A percentile compares a stretch with the other conserved stretches of the same genome.
These are phyloP conservation scores for Ilex asprella DNA, from an alignment of 257 asterid species.

Conservation along the genomic window DNA sequence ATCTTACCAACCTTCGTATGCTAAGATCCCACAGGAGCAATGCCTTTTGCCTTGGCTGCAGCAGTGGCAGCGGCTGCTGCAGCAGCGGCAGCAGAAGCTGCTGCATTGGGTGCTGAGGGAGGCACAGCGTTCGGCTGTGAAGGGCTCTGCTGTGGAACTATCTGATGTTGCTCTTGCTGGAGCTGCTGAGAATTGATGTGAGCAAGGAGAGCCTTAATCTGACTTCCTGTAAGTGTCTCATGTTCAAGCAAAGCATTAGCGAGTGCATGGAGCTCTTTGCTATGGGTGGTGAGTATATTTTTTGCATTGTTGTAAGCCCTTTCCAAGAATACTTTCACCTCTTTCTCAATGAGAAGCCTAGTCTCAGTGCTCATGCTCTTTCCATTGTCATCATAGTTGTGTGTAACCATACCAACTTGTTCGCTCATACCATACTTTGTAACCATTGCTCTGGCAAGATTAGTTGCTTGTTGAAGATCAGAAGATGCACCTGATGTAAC, in stretches of 20 bases:
- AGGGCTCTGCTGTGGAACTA: conserved; percentile 28
- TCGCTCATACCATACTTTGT: conserved; percentile 82
- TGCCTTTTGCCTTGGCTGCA: conserved; percentile 63
- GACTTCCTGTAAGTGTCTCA: conserved; percentile 72
- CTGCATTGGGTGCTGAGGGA: conserved; percentile 37
- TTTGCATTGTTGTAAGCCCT: conserved; percentile 69
- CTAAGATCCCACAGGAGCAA: conserved; percentile 72
- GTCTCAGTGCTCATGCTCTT: conserved; percentile 93
- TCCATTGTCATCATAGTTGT: conserved; percentile 70
- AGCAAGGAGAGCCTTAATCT: conserved; percentile 58
- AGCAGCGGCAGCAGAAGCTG: conserved; percentile 41
- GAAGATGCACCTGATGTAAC: conserved; percentile 86
- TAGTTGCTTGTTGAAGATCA: conserved; percentile 72
- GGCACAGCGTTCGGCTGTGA: conserved; percentile 33
- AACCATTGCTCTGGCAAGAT: conserved; percentile 76
- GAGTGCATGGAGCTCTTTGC: conserved; percentile 70
- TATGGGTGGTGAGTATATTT: conserved; percentile 47
- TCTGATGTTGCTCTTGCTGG: conserved; percentile 28
- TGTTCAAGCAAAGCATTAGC: conserved; percentile 76
- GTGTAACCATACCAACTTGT: conserved; percentile 68
- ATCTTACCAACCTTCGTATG: background rate
- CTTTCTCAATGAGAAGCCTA: conserved; percentile 68
- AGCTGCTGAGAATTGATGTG: conserved; percentile 36
- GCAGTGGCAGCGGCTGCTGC: conserved; percentile 27
- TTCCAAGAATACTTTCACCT: conserved; percentile 54